phyloP scores from a whole-genome alignment of 768 basidiomycete genomes.

The Lepiota venenata region DNA sequence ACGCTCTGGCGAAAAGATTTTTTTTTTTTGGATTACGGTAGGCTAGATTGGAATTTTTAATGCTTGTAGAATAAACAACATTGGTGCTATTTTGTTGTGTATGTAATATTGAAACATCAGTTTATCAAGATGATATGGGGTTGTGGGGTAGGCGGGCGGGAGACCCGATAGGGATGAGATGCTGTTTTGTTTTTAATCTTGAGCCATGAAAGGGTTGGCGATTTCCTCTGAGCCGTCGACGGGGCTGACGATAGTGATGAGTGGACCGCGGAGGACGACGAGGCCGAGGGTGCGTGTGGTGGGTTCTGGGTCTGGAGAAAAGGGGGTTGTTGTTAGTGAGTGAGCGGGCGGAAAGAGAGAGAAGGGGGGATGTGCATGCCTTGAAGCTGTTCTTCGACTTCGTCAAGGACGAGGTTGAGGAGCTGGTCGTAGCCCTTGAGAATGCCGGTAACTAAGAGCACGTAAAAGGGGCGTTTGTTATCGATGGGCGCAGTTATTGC shows the following conservation, averaged over 20 bases:
- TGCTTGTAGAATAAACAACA: too few species aligned
- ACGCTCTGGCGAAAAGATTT: too few species aligned
- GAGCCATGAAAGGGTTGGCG: constrained; percentile 79
- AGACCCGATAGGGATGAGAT: not conserved
- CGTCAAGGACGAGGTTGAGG: constrained; percentile 95
- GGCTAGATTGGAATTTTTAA: too few species aligned
- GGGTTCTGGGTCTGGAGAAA: constrained; percentile 55
- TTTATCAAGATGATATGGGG: too few species aligned
- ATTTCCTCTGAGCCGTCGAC: constrained; percentile 96
- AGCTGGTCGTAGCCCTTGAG: constrained; percentile 97
- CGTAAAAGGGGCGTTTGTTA: constrained; percentile 3
- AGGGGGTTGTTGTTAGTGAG: constrained; percentile 1
- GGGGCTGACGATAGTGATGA: constrained; percentile 90
- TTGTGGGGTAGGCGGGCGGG: too few species aligned
- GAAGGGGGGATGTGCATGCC: constrained; percentile 36
- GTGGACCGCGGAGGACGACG: constrained; percentile 90
- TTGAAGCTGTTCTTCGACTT: constrained; percentile 81
- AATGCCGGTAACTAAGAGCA: constrained; percentile 76
- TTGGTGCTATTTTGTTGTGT: too few species aligned
- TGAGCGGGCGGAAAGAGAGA: not conserved
- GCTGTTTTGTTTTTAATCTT: constrained; percentile 43
- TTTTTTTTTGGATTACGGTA: too few species aligned
- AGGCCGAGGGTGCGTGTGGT: constrained; percentile 72
- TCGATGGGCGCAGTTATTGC: constrained; percentile 3
- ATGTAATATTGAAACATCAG: too few species aligned